Evolutionary conservation across 2,329 filamentous ascomycete species (phyloP).

Genomic region (Aureobasidium sp.): DNA sequence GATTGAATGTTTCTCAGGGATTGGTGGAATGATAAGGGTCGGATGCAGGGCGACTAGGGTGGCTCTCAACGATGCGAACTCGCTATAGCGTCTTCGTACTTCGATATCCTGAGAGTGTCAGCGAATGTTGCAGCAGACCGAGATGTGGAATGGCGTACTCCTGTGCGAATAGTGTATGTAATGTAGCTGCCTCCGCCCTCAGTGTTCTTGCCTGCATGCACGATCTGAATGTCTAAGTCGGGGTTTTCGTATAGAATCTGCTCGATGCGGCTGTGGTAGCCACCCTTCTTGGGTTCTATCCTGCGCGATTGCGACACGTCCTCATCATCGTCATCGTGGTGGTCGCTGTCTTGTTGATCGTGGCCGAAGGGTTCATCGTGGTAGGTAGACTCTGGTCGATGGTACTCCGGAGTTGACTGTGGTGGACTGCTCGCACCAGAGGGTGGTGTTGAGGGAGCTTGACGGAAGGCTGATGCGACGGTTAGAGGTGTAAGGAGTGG

Average conservation of each 20-base stretch:
- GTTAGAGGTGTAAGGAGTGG: neutral
- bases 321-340: constrained; percentile 47
- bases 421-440: constrained; percentile 11
- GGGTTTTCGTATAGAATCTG: constrained; percentile 96
- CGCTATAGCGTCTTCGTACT: constrained; percentile 89
- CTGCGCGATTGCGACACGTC: constrained; percentile 39
- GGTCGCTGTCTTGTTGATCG: constrained; percentile 56
- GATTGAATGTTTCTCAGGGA: constrained; percentile 98
- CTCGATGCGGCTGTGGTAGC: constrained; percentile 91
- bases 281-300: constrained; percentile 62
- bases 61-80: constrained; percentile 85
- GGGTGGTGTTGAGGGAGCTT: constrained; percentile 24
- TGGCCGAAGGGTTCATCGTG: constrained; percentile 53
- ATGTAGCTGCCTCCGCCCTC: constrained; percentile 92
- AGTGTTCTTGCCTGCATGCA: constrained; percentile 87
- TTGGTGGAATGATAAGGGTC: constrained; percentile 90
- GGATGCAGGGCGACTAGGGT: constrained; percentile 88
- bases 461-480: constrained; percentile 6
- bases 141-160: constrained; percentile 49
- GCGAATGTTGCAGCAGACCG: neutral
- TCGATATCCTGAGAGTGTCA: constrained; percentile 66
- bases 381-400: constrained; percentile 10
- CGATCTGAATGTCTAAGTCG: constrained; percentile 82
- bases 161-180: constrained; percentile 93
- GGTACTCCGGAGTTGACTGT: constrained; percentile 2